A percentile compares a stretch with the other conserved stretches of the same genome.
Evolutionary conservation across 2,329 filamentous ascomycete genomes (phyloP).

Genomic region (Escovopsis sp.): DNA sequence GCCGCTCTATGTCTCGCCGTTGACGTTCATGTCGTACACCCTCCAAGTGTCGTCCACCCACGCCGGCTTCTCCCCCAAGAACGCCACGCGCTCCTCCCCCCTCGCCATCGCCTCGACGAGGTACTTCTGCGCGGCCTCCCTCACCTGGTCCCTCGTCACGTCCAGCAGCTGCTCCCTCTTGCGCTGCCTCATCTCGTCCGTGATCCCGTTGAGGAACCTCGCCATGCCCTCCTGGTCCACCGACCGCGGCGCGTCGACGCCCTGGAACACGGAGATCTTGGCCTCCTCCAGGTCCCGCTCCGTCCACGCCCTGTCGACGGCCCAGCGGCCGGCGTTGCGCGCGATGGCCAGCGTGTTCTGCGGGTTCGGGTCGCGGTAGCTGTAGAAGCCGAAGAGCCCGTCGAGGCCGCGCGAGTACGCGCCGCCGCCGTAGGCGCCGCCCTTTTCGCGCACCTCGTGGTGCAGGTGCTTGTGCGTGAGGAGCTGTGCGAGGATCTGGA

Average conservation of each 20-base stretch:
- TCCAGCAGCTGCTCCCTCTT: conserved; percentile 75
- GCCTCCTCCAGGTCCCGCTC: conserved; percentile 84
- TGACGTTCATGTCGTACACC: conserved; percentile 57
- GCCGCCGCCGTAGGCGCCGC: conserved; percentile 86
- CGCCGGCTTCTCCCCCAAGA: conserved; percentile 70
- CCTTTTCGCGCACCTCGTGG: conserved; percentile 94
- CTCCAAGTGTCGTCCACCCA: conserved; percentile 66
- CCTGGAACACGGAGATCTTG: conserved; percentile 88
- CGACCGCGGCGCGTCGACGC: conserved; percentile 72
- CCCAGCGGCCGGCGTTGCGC: conserved; percentile 68
- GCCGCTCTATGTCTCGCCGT: too few relatives aligned
- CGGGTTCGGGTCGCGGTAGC: conserved; percentile 92
- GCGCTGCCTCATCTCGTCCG: conserved; percentile 75
- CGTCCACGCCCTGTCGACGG: conserved; percentile 65
- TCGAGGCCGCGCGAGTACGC: conserved; percentile 68
- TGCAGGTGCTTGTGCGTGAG: conserved; percentile 94
- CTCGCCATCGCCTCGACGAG: conserved; percentile 52
- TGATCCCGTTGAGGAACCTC: conserved; percentile 71
- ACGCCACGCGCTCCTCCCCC: conserved; percentile 46
- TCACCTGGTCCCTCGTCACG: conserved; percentile 67
- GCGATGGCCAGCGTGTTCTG: conserved; percentile 78
- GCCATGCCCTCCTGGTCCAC: conserved; percentile 81
- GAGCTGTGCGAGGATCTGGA: conserved; percentile 80
- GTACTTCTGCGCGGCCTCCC: conserved; percentile 66
- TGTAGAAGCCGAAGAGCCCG: conserved; percentile 87